phyloP scores from a whole-genome alignment of 768 basidiomycete genomes.

The Leucocoprinus sp. region DNA sequence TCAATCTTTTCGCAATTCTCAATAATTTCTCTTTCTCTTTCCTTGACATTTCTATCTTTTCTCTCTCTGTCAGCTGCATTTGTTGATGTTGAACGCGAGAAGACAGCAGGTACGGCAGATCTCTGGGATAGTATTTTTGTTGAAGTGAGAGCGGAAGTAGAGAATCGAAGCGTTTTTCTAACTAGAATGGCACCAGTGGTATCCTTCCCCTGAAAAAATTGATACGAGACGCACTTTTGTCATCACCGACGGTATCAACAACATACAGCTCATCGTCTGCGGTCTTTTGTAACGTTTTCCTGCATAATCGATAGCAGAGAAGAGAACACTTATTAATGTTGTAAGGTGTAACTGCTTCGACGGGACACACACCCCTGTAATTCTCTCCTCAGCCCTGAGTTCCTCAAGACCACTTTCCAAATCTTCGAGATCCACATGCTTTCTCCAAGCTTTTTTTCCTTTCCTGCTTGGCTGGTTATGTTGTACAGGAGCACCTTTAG shows the following conservation, averaged over 20 bases:
- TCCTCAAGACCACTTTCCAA: constrained; percentile 73
- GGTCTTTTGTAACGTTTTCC: constrained; percentile 57
- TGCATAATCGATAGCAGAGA: constrained; percentile 20
- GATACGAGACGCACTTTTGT: constrained; percentile 44
- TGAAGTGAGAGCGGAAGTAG: constrained; percentile 49
- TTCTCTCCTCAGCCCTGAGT: constrained; percentile 72
- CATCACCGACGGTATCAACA: constrained; percentile 75
- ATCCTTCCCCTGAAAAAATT: background rate
- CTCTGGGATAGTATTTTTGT: constrained; percentile 77
- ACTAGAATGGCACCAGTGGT: constrained; percentile 29
- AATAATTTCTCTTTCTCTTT: constrained; percentile 72
- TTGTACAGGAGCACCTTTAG: constrained; percentile 50
- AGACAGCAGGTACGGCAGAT: constrained; percentile 80
- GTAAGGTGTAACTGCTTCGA: background rate
- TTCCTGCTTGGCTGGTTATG: constrained; percentile 70
- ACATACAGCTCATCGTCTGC: constrained; percentile 70
- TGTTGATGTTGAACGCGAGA: constrained; percentile 41
- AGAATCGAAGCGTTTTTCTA: constrained; percentile 49
- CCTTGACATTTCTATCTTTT: constrained; percentile 31
- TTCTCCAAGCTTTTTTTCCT: constrained; percentile 91
- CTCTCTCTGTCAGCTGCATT: constrained; percentile 26
- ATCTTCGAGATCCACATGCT: constrained; percentile 80
- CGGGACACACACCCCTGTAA: constrained; percentile 59
- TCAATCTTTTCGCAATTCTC: constrained; percentile 64
- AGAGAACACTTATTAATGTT: background rate